Conservation (phyloP, 139 green algal species). For the Chlamydomonas sp. region DNA sequence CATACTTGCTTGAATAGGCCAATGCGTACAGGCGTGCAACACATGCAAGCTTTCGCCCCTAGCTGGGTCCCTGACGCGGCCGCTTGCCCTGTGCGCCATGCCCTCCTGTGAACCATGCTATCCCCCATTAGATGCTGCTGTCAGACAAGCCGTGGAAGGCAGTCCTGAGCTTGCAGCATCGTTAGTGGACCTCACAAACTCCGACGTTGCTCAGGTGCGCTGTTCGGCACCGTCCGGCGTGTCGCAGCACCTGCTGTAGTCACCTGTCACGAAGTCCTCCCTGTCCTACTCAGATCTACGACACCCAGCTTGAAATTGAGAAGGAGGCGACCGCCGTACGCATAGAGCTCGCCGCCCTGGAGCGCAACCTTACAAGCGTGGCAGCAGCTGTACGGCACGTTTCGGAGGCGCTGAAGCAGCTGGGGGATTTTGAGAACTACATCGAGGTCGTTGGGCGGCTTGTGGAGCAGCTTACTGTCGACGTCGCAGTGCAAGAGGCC, state of each 20-base stretch:
- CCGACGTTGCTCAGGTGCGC: conserved; percentile 15
- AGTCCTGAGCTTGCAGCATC: neutral
- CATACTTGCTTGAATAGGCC: too few relatives aligned
- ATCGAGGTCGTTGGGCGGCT: conserved; percentile 29
- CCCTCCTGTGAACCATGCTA: too few relatives aligned
- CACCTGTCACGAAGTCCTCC: neutral
- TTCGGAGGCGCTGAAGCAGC: conserved; percentile 44
- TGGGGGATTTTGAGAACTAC: conserved; percentile 61
- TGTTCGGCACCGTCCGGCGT: too few relatives aligned
- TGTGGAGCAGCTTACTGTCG: neutral
- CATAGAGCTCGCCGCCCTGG: conserved; percentile 15
- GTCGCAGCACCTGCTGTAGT: neutral
- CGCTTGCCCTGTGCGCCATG: too few relatives aligned
- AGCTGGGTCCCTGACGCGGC: too few relatives aligned
- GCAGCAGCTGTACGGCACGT: conserved; percentile 17
- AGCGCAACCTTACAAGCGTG: conserved; percentile 15
- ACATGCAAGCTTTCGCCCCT: too few relatives aligned
- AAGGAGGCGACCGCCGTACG: conserved; percentile 32
- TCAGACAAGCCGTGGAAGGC: too few relatives aligned
- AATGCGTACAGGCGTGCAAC: too few relatives aligned
- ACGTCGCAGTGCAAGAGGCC: neutral
- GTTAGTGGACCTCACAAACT: conserved; percentile 20
- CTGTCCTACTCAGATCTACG: conserved; percentile 45
- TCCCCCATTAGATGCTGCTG: too few relatives aligned
- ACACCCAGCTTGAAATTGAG: conserved; percentile 42